Evolutionary conservation across 768 basidiomycete genomes (phyloP).

Genomic region (Mrakia hoshinonis): DNA sequence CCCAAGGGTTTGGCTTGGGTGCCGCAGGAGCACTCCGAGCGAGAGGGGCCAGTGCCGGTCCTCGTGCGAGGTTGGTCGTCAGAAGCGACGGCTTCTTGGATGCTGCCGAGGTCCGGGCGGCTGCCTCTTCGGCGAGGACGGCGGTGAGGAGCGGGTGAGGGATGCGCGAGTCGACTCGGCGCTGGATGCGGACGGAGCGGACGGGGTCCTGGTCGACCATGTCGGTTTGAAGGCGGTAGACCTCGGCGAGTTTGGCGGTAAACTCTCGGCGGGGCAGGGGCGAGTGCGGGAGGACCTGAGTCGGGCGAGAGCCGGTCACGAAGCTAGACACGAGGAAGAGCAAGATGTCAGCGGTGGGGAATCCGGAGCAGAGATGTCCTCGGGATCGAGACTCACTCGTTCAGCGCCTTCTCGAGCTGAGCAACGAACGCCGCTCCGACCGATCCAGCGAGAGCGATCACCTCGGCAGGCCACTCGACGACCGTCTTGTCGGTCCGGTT

Average conservation of each 20-base stretch:
- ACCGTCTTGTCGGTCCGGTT: slow-evolving; percentile 30
- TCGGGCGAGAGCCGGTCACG: slow-evolving; percentile 18
- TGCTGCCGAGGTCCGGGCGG: neutral
- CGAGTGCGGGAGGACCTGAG: slow-evolving; percentile 27
- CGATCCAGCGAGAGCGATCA: slow-evolving; percentile 53
- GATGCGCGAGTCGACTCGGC: slow-evolving; percentile 71
- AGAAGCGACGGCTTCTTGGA: slow-evolving; percentile 14
- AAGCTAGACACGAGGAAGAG: slow-evolving; percentile 20
- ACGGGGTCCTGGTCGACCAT: slow-evolving; percentile 88
- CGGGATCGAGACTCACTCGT: slow-evolving; percentile 50
- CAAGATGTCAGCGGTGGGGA: neutral
- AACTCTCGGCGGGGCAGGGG: slow-evolving; percentile 27
- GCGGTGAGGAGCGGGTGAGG: slow-evolving; percentile 63
- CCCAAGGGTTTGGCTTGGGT: slow-evolving; percentile 15
- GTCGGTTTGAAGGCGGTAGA: slow-evolving; percentile 74
- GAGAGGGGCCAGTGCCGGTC: neutral
- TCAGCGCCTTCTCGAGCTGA: slow-evolving; percentile 70
- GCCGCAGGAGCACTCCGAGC: neutral
- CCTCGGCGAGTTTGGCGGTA: slow-evolving; percentile 53
- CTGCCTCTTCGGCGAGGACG: slow-evolving; percentile 7
- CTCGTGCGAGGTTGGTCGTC: neutral
- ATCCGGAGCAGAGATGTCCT: neutral
- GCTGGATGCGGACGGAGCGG: slow-evolving; percentile 67
- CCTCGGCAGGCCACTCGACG: slow-evolving; percentile 52
- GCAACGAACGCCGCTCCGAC: slow-evolving; percentile 56